Percentiles rank a stretch among this genome's conserved stretches.
phyloP scores from a whole-genome alignment of 2,329 filamentous ascomycete genomes.

The Lachnellula arida region DNA sequence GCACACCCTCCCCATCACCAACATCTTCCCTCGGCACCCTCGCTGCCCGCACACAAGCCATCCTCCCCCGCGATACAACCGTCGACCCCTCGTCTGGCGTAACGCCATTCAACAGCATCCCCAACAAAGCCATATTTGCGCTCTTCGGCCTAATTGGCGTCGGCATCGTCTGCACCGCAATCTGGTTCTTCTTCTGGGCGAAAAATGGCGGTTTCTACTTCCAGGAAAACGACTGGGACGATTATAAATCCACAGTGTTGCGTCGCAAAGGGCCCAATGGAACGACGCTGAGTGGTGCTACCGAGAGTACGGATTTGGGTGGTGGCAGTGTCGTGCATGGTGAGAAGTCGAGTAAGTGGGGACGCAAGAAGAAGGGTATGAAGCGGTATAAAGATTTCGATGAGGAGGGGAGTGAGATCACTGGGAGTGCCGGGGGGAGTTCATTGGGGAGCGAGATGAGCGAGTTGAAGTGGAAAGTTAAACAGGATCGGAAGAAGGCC shows the following conservation, averaged over 20 bases:
- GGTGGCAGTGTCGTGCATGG: conserved; percentile 78
- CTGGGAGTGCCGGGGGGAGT: conserved; percentile 14
- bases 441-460: conserved; percentile 23
- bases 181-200: conserved; percentile 99
- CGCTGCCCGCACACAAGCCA: conserved; percentile 4
- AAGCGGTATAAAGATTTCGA: conserved; percentile 32
- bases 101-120: conserved; percentile 46
- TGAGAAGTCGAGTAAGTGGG: conserved; percentile 47
- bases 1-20: conserved; percentile 12
- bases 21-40: conserved; percentile 7
- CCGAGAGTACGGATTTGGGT: conserved; percentile 77
- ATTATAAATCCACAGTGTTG: conserved; percentile 94
- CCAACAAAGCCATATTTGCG: conserved; percentile 69
- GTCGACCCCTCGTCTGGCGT: conserved; percentile 43
- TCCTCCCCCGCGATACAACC: conserved; percentile 13
- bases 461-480: conserved; percentile 31
- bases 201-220: conserved; percentile 93
- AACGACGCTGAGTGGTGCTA: conserved; percentile 76
- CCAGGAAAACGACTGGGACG: conserved; percentile 85
- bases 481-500: conserved; percentile 21
- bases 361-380: conserved; percentile 29
- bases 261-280: conserved; percentile 86
- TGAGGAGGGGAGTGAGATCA: conserved; percentile 21
- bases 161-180: conserved; percentile 65
- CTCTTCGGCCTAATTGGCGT: conserved; percentile 82